These are phyloP conservation scores for Fusarium anguioides DNA, from an alignment of 2,329 filamentous ascomycete species.

Conservation along the genomic window DNA sequence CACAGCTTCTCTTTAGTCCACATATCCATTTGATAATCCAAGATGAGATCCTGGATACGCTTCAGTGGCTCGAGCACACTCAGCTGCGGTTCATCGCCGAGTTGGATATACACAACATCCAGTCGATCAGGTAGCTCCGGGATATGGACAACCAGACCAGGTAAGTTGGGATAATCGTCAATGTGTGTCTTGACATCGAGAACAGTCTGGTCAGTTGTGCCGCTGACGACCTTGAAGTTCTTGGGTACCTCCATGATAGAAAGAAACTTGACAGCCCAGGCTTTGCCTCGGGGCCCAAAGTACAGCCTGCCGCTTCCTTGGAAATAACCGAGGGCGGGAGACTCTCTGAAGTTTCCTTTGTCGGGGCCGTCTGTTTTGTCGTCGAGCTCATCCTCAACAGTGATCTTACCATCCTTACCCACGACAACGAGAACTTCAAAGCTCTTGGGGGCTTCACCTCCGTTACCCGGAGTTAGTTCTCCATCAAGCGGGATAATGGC, in stretches of 20 bases:
- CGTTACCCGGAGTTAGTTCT: conserved; percentile 55
- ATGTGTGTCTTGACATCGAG: conserved; percentile 4
- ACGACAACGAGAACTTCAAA: conserved; percentile 63
- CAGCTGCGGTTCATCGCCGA: conserved; percentile 19
- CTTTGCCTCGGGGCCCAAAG: conserved; percentile 1
- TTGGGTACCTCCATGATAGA: conserved; percentile 8
- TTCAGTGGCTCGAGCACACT: conserved; percentile 24
- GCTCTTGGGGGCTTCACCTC: conserved; percentile 57
- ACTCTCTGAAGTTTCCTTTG: background rate
- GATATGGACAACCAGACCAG: conserved; percentile 28
- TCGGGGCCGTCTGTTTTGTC: background rate
- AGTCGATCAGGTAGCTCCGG: background rate
- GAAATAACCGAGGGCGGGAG: background rate
- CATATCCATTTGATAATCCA: conserved; percentile 46
- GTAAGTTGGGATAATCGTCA: conserved; percentile 21
- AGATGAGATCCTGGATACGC: conserved; percentile 32
- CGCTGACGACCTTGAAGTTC: conserved; percentile 1
- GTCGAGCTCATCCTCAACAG: conserved; percentile 59
- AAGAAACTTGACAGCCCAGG: conserved; percentile 34
- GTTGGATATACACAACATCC: background rate
- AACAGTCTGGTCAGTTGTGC: background rate
- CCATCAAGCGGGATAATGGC: conserved; percentile 68
- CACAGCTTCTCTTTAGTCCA: conserved; percentile 43
- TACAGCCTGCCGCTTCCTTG: conserved; percentile 19
- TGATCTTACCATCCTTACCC: conserved; percentile 60